Base-by-base conservation (phyloP, 257 asterid genomes). In the Solanum chaucha region DNA sequence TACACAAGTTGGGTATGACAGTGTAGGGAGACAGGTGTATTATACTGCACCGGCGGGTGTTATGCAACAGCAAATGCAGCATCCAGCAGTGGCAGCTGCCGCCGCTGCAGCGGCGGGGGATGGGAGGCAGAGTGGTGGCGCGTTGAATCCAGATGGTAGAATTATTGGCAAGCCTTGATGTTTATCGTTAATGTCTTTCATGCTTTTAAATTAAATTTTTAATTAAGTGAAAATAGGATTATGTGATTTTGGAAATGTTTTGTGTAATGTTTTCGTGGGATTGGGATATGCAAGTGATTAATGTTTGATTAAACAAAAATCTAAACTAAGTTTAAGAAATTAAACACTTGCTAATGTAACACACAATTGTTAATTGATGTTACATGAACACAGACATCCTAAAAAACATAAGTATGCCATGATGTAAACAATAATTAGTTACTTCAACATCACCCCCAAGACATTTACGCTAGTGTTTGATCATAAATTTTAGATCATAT, bases 1-100 rank as follows among this genome's bases (percentile, higher is more conserved):
- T 85, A 83, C 90, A 13, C 93, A 91, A 28, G 87, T 91, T 32
- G 81, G 91, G 77, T 87, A 81, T 83, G 93, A 89, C 40, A 41
- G 86, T 44, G 73, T 87, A 19, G 93, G 93, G 65, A 85, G 92
- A 83, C 92, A 73, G 84, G 88, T 89, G 6, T 91, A 85, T 70
- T 89, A 88, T 40, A 87, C 90, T 55, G 88, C 88, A 67, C 77
- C 86, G 4, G 73, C 88, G 5, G 87, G 89, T 40, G 58, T 86
- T 34, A 51, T 83, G 85, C 91, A 74, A 44, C 89, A 86, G 13
- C 89, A 77, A 82, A 85, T 68, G 8, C 87, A 90, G 40, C 80
- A 80, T 80, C 87, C 87, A 58, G 82, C 32, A 4, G 78, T 51
- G 86, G 74, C 89, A 64, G 82, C 59, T 48, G 59, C 59, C 20